These are phyloP conservation scores for Blastobotrys parvus DNA, from an alignment of 805 yeast species.

Conservation along the genomic window DNA sequence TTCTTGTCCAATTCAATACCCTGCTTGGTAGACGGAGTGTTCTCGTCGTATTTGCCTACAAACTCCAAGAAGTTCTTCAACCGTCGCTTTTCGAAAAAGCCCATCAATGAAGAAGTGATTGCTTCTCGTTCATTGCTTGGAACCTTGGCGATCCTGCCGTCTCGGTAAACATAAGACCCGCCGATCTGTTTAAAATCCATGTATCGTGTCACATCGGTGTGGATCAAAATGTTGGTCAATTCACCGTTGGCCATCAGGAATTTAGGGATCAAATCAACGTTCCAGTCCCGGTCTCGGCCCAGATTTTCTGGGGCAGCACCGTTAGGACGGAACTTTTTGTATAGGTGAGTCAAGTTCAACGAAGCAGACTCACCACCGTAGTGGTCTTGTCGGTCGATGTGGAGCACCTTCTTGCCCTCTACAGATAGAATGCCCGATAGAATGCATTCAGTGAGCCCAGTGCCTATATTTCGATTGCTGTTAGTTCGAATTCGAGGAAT, in stretches of 20 bases:
- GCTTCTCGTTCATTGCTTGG: conserved; percentile 93
- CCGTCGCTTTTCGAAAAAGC: conserved; percentile 90
- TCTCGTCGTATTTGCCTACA: conserved; percentile 74
- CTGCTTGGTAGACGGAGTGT: conserved; percentile 70
- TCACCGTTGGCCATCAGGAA: conserved; percentile 97
- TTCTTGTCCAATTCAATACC: conserved; percentile 74
- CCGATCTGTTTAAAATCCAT: conserved; percentile 93
- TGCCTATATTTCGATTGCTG: conserved; percentile 13
- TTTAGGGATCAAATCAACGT: conserved; percentile 93
- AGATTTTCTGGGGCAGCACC: conserved; percentile 52
- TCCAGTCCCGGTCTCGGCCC: conserved; percentile 96
- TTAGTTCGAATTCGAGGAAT: neutral
- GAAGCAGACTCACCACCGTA: conserved; percentile 61
- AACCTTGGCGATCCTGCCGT: conserved; percentile 87
- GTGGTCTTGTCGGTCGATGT: conserved; percentile 92
- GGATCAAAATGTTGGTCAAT: conserved; percentile 87
- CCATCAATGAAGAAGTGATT: conserved; percentile 84
- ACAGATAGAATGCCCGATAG: conserved; percentile 89
- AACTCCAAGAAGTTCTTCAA: conserved; percentile 88
- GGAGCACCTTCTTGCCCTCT: conserved; percentile 96
- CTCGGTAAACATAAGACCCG: conserved; percentile 90
- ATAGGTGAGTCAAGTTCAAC: conserved; percentile 40
- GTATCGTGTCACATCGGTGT: conserved; percentile 92
- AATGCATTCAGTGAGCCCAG: conserved; percentile 93
- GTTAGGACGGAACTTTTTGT: conserved; percentile 78